Evolutionary conservation across 257 asterid species (phyloP), one percentile per base, ranked within the genome.

Genomic region (Solanum megistacrolobum): DNA sequence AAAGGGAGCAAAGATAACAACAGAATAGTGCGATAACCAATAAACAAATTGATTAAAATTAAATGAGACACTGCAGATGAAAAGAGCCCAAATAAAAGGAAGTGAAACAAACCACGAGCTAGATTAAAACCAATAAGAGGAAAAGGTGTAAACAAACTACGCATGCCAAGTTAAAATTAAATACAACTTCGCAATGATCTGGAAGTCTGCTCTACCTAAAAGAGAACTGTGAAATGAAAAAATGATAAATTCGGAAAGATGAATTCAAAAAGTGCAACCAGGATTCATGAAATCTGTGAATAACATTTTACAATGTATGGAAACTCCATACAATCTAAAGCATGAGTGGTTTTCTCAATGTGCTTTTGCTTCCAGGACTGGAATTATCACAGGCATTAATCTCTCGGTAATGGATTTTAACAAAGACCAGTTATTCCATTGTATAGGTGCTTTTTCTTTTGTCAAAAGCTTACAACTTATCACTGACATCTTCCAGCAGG

Each of bases 401-500:
- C 18, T 29, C 69, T 81, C 69, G 31, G 65, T 79, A 79, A 43
- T 14, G 36, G 38, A 5, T 9, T 79, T 29, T 79, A 27, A 39
- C 66, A 14, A 79, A 14, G 39, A 43, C 32, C 4, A 27, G 9
- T 27, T 9, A 41, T 27, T 27, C 85, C 66, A 79, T 12, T 29
- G 69, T 82, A 46, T 46, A 48, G 69, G 13, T 82, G 71, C 6
- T 65, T 65, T 65, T n/a, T 58, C 65, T 58, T 58, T 9, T n/a
- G 11, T 65, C 32, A 65, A 25, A 5, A n/a, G 69, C 85, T 82
- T 91, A 97, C 98, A 96, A 94, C 92, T 94, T 97, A 90, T 96
- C 98, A 41, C 99, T 94, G 89, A 96, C 90, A 71, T 96, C 98
- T 93, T 97, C 98, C 69, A 96, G 93, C 66, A 97, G 91, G 91